Evolutionary conservation across 805 yeast genomes (phyloP).

Genomic region (Candida parachauliodes): DNA sequence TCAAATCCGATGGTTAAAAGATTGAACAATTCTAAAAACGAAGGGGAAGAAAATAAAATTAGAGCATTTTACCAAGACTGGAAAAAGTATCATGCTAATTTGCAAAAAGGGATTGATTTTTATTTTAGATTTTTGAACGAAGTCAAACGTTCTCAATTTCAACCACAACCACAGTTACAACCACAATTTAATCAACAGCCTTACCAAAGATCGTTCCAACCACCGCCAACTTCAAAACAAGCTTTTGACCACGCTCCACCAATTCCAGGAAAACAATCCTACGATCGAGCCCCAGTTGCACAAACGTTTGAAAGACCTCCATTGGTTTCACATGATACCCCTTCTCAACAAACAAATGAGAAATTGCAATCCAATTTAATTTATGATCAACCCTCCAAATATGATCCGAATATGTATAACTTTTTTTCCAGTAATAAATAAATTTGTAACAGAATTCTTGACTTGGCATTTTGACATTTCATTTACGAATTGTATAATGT

Average conservation of each 20-base stretch:
- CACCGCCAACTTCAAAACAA: conserved; percentile 11
- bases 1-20: conserved; percentile 32
- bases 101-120: conserved; percentile 58
- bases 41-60: conserved; percentile 35
- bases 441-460: too few species aligned
- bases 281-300: background rate
- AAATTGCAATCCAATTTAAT: conserved; percentile 15
- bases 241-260: conserved; percentile 1
- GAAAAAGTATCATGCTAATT: conserved; percentile 55
- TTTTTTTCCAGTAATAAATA: conserved; percentile 27
- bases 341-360: background rate
- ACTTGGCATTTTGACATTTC: too few species aligned
- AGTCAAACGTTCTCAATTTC: conserved; percentile 3
- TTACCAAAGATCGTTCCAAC: conserved; percentile 10
- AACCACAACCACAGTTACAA: background rate
- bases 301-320: too few species aligned
- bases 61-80: conserved; percentile 50
- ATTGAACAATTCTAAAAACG: conserved; percentile 41
- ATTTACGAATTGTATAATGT: too few species aligned
- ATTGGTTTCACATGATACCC: too few species aligned
- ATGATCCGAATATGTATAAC: conserved; percentile 45
- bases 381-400: conserved; percentile 41
- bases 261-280: background rate
- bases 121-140: conserved; percentile 35
- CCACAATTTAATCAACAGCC: background rate